Base-by-base conservation (phyloP, 2,329 filamentous ascomycete species). In the Cadophora luteo-olivacea region DNA sequence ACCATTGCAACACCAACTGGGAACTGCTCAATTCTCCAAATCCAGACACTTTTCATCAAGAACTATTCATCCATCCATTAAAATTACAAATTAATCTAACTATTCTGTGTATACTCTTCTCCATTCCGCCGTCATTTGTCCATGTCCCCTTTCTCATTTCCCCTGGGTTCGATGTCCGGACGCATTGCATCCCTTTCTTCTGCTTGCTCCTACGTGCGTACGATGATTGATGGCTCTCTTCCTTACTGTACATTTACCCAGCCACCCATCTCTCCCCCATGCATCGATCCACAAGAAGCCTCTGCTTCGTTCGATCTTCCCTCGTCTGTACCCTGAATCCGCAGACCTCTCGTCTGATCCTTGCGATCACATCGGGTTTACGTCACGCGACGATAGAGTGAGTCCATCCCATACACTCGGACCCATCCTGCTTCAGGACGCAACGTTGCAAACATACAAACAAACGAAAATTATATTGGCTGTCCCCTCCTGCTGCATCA, bases 31-130 rank as follows among this genome's bases (percentile, higher is more conserved):
- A 29, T 29, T 5, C 29, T 29, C 3, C 3, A 29, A 29, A 29
- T 29, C 5, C 29, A 29, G 29, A 29, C 29, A 29, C 29, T 29
- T 29, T 3, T 29, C 5, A 6, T 49, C 45, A 49, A 22, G 19
- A 49, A 12, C n/a, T 19, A 49, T 22, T 33, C 52, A 32, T 55
- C 29, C 5, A 55, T 55, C 29, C 14, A 55, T 55, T 55, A 55
- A 12, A 55, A 55, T 55, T 55, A 55, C 25, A 55, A 55, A 55
- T 55, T 55, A 55, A 12, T 55, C 52, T 55, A 55, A 33, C 25
- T 33, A 33, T 55, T 55, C 33, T 55, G 25, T 55, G 45, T 49
- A 49, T 55, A 55, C 52, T 33, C n/a, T 25, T 14, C 8, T 55
- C 16, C 52, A 54, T 54, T 52, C 49, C 24, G 6, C 16, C 19